Evolutionary conservation across 2,329 filamentous ascomycete genomes (phyloP).

Genomic region (Amylocarpus encephaloides): DNA sequence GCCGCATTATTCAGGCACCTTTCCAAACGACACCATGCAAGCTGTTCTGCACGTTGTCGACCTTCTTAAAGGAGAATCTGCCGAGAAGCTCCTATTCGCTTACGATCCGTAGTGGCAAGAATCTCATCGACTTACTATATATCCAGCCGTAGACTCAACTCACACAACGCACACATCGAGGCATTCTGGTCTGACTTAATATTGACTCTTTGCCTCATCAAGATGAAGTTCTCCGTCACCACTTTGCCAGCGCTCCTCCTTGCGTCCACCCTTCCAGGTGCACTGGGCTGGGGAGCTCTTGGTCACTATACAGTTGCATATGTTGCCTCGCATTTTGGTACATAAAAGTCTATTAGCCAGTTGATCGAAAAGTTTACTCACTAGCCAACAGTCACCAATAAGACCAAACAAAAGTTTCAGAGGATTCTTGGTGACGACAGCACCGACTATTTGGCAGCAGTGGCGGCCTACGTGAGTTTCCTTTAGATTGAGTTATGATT

Average conservation of each 20-base stretch:
- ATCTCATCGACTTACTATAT: too few species aligned
- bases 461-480: slow-evolving; percentile 50
- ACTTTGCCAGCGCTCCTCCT: slow-evolving; percentile 11
- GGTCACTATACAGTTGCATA: slow-evolving; percentile 62
- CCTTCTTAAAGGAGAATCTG: too few species aligned
- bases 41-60: too few species aligned
- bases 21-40: too few species aligned
- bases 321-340: slow-evolving; percentile 49
- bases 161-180: not conserved
- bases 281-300: slow-evolving; percentile 36
- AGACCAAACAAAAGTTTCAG: slow-evolving; percentile 53
- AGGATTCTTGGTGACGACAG: slow-evolving; percentile 48
- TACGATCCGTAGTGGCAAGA: too few species aligned
- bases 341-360: not conserved
- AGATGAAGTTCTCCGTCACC: slow-evolving; percentile 13
- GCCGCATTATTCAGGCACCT: too few species aligned
- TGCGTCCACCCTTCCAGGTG: slow-evolving; percentile 12
- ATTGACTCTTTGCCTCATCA: not conserved
- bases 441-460: slow-evolving; percentile 52
- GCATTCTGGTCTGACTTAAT: too few species aligned
- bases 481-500: not conserved
- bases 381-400: slow-evolving; percentile 38
- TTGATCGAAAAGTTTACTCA: not conserved
- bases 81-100: too few species aligned
- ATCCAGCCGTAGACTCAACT: too few species aligned